Base-by-base conservation (phyloP, 768 basidiomycete species). In the Cystobasidium ongulense region DNA sequence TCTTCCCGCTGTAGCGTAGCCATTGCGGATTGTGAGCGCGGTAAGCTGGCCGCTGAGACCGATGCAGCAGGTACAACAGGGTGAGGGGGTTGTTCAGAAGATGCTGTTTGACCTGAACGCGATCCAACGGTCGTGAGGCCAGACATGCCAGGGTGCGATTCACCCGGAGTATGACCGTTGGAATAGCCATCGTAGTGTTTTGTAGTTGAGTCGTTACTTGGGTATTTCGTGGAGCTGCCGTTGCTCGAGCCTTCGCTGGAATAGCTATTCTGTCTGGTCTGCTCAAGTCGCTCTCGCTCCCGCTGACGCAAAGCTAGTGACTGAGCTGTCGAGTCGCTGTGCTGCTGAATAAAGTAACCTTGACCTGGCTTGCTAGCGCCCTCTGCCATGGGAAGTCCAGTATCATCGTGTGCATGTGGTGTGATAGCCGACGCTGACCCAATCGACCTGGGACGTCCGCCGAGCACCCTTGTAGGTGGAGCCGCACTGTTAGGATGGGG, bases 241-340 rank as follows among this genome's bases (percentile, higher is more conserved):
- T 64, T 27, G 63, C 63, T 43, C 10, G 39, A 52, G 8, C 25
- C 41, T 53, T 41, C 27, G n/a, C 65, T 52, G 43, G 39, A 67
- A 31, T 59, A 59, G 57, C 57, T 59, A 27, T 59, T 29, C 17
- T 59, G 57, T 35, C 57, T 59, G 13, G 17, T 29, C 23, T 59
- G 57, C 33, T 67, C 7, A 1, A 67, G 65, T n/a, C 50, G 41
- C 38, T 59, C 68, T 23, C 68, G 53, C 68, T 71, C 68, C 23
- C 53, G 1, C 25, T 71, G 68, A 7, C 68, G 68, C 31, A 59
- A 17, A n/a, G 35, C 54, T 8, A 71, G 21, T 38, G 52, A 54
- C 35, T 52, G 68, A 31, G 53, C 50, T 17, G 68, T 71, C 13
- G 68, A 71, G 31, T 71, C 68, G 68, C 68, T 71, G 36, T 71